Base-by-base conservation (phyloP, 495 filamentous ascomycete species). In the Penicillium waksmanii region DNA sequence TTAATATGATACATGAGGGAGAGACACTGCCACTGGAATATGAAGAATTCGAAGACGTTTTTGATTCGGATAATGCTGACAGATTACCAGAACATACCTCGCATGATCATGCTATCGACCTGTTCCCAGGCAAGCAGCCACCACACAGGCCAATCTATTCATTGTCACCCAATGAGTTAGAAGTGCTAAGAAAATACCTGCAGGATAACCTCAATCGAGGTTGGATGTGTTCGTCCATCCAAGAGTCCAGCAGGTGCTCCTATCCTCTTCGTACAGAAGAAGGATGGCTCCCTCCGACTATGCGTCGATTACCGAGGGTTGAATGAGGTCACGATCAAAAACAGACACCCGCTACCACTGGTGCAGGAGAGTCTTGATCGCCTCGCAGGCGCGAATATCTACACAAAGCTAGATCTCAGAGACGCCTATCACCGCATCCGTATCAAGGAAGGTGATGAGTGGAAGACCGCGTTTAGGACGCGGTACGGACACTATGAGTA, bases 401-500 rank as follows among this genome's bases (percentile, higher is more conserved):
- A 57, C 19, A 56, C 9, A 5, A 61, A 61, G 40, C 13, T 61
- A 27, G 58, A 61, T 57, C 51, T 62, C 7, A 42, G 13, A 49
- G 27, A 56, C 21, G 34, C 35, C 11, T 56, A 56, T 36, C 47
- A 56, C 42, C 35, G 35, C 10, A 56, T 56, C 47, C 21, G 35
- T 10, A 56, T 56, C 18, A 43, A 49, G n/a, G n/a, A 56, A 49
- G 54, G 44, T 15, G n/a, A 56, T 18, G 27, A 56, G 47, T 56
- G 47, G 42, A 56, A 56, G 43, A 56, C 54, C 47, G 47, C 25
- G 9, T 56, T 56, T 49, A 17, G 33, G 8, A 56, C 35, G 18
- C n/a, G 21, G 11, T 54, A 54, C 35, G 36, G 35, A 12, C 36
- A 54, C 35, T 54, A 54, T 51, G 25, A 51, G 27, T 51, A 51